A percentile compares a stretch with the other conserved stretches of the same genome.
Evolutionary conservation across 352 stramenopile genomes (phyloP).

Genomic region (Detonula confervacea): DNA sequence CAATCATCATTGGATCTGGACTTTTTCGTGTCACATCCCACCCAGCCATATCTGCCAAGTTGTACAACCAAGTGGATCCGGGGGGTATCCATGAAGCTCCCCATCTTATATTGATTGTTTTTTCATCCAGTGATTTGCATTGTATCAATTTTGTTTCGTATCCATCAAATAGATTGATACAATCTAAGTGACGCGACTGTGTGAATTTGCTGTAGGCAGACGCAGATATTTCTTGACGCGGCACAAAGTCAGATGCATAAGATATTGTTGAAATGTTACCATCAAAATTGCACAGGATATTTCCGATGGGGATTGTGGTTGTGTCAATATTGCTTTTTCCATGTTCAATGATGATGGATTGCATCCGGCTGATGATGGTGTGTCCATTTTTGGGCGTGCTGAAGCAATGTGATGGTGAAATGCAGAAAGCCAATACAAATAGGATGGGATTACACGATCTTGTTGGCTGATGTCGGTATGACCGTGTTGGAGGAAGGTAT

Average conservation of each 20-base stretch:
- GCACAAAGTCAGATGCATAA: conserved; percentile 29
- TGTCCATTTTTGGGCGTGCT: background rate
- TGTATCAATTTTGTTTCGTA: conserved; percentile 26
- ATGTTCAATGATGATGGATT: conserved; percentile 1
- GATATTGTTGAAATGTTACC: background rate
- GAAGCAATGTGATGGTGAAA: background rate
- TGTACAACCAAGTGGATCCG: conserved; percentile 34
- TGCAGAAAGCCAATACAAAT: too few relatives aligned
- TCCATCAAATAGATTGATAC: conserved; percentile 40
- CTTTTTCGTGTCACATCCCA: conserved; percentile 17
- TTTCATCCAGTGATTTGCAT: conserved; percentile 32
- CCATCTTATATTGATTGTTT: conserved; percentile 39
- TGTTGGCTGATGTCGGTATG: too few relatives aligned
- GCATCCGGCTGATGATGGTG: background rate
- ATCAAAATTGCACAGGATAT: background rate
- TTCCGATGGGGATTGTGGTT: background rate
- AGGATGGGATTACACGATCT: too few relatives aligned
- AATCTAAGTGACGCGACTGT: conserved; percentile 16
- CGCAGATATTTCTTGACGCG: background rate
- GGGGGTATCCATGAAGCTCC: conserved; percentile 29
- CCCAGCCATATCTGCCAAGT: conserved; percentile 12
- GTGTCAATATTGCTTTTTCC: background rate
- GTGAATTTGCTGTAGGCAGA: conserved; percentile 6
- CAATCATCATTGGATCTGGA: conserved; percentile 9
- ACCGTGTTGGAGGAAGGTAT: too few relatives aligned